Conservation (phyloP, 495 filamentous ascomycete genomes). For the Bombardia bombarda region DNA sequence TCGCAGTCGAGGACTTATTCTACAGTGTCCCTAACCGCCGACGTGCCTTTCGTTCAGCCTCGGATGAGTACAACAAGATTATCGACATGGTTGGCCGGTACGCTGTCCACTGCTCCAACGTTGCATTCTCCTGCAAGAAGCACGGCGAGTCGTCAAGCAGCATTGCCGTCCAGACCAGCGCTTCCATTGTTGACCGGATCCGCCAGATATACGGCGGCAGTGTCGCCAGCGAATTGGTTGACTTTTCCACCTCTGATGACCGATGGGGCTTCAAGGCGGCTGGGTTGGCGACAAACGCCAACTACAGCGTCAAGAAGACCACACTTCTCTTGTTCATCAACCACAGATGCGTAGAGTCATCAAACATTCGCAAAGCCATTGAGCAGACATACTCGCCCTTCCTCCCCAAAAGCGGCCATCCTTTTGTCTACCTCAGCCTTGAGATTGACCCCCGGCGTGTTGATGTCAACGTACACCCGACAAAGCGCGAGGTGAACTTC, state of each 20-base stretch:
- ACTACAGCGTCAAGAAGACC: constrained; percentile 90
- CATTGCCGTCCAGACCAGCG: constrained; percentile 65
- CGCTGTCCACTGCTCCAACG: constrained; percentile 85
- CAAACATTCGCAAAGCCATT: constrained; percentile 77
- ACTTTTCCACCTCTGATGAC: constrained; percentile 62
- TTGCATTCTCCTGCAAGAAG: constrained; percentile 95
- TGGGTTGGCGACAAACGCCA: constrained; percentile 85
- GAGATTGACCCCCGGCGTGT: constrained; percentile 90
- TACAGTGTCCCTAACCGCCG: constrained; percentile 90
- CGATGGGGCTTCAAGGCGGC: constrained; percentile 76
- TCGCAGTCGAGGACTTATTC: constrained; percentile 95
- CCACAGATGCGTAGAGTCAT: constrained; percentile 91
- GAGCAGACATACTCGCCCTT: constrained; percentile 89
- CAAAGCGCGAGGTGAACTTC: constrained; percentile 97
- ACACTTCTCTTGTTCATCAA: constrained; percentile 93
- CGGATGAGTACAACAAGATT: constrained; percentile 97
- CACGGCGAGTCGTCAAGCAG: constrained; percentile 78
- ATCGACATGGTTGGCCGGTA: constrained; percentile 91
- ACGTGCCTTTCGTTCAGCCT: constrained; percentile 80
- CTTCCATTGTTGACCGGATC: constrained; percentile 72
- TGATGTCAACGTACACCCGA: constrained; percentile 97
- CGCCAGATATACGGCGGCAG: constrained; percentile 80
- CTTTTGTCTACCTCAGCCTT: constrained; percentile 86
- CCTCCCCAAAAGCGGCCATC: constrained; percentile 90
- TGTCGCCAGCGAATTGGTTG: constrained; percentile 84